Evolutionary conservation across 2,329 filamentous ascomycete genomes (phyloP), one percentile per base, ranked within the genome.

Genomic region (Venturia nashicola): DNA sequence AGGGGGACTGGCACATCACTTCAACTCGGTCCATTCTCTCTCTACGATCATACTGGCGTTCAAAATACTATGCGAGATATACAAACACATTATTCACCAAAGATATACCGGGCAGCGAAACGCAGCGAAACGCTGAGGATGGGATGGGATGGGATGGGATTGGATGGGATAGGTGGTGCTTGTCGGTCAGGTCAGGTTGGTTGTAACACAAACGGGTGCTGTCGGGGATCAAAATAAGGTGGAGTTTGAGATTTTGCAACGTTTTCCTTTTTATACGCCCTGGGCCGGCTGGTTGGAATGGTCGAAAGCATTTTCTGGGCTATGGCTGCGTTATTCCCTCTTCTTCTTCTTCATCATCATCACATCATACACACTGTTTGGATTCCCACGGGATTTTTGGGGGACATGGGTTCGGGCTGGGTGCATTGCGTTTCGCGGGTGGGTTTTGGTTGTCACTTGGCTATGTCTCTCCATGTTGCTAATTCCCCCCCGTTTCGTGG

Each of bases 381-480:
- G 57, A 16, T 42, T 60, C 55, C 39, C 39, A n/a, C 57, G n/a
- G 36, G 39, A 36, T 42, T 42, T 60, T 44, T 5, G 20, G 20
- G 34, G 57, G 12, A 8, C 4, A 44, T 23, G 27, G 55, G 39
- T 60, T 40, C 16, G 34, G 34, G 32, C 23, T 20, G 23, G 42
- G 57, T 60, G 57, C 39, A 60, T 42, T 60, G 57, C 42, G 57
- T 40, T 40, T 59, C 39, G 23, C 36, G 57, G 42, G 34, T 42
- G 57, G 57, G 36, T 27, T 42, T 42, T 16, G 57, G 34, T 60
- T 40, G 34, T 60, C 42, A 32, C 57, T 42, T 60, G 9, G 34
- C 34, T 34, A 60, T 60, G 14, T 42, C 27, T 27, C 27, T 42
- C 57, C 18, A 60, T 42, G 42, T 40, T 16, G 23, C 16, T 55